These are phyloP conservation scores for Plasmodium inui DNA, from an alignment of 169 alveolate species.

Conservation along the genomic window DNA sequence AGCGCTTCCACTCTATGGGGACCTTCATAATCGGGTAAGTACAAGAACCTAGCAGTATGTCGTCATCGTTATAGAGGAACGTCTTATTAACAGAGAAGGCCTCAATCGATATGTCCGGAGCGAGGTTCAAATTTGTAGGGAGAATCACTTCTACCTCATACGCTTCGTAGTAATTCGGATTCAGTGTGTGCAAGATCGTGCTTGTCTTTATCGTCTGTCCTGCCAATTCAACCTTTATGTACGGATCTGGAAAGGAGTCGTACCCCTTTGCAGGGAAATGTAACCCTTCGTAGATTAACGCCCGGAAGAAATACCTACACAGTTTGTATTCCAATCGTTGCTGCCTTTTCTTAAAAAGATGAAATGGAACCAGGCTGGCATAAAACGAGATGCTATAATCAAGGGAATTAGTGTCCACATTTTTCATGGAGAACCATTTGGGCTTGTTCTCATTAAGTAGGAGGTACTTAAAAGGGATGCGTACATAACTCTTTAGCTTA, in stretches of 20 bases:
- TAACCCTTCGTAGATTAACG: conserved; percentile 91
- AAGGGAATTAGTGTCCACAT: conserved; percentile 67
- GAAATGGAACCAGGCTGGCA: conserved; percentile 75
- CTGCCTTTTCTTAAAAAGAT: conserved; percentile 80
- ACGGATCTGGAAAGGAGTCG: conserved; percentile 82
- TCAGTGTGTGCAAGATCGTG: conserved; percentile 84
- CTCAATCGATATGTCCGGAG: conserved; percentile 90
- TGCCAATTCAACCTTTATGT: conserved; percentile 86
- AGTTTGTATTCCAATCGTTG: conserved; percentile 87
- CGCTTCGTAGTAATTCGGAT: conserved; percentile 91
- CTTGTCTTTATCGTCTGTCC: conserved; percentile 87
- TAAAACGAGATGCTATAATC: conserved; percentile 78
- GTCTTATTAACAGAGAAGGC: conserved; percentile 82
- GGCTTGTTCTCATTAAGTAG: conserved; percentile 85
- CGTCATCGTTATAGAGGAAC: conserved; percentile 72
- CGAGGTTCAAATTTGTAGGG: conserved; percentile 89
- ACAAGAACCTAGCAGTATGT: conserved; percentile 80
- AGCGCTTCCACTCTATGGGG: conserved; percentile 91
- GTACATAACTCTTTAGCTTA: conserved; percentile 43
- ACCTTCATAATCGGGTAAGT: conserved; percentile 86
- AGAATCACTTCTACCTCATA: conserved; percentile 88
- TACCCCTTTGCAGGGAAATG: conserved; percentile 89
- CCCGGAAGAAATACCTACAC: conserved; percentile 84
- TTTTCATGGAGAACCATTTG: conserved; percentile 86
- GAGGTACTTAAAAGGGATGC: conserved; percentile 82